A percentile compares a stretch with the other conserved stretches of the same genome.
Conservation (phyloP, 192 early-diverging fungal genomes). For the Entophlyctis luteolus region DNA sequence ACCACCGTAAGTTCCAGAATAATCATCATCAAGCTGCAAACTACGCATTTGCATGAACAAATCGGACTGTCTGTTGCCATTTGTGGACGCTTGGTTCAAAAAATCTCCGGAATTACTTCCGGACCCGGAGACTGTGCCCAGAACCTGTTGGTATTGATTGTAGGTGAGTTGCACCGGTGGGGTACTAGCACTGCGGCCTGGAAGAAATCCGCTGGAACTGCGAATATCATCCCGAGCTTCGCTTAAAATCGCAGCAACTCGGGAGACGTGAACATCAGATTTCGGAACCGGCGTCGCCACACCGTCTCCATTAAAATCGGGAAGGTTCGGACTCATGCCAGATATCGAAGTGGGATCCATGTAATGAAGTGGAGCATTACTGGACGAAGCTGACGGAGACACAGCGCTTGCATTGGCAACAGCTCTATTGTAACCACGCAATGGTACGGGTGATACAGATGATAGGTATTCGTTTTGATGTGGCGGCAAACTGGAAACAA, state of each 20-base stretch:
- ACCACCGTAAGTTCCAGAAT: background rate
- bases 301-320: background rate
- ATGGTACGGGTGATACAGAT: no score
- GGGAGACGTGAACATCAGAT: conserved; percentile 1
- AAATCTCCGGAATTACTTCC: no score
- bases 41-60: conserved; percentile 23
- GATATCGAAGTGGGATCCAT: background rate
- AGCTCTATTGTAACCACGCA: background rate
- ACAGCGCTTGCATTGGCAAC: background rate
- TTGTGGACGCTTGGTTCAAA: background rate
- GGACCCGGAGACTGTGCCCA: no score
- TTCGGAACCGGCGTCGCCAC: background rate
- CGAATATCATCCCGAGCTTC: conserved; percentile 11
- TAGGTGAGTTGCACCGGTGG: conserved; percentile 15
- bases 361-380: background rate
- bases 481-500: no score
- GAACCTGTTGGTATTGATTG: background rate
- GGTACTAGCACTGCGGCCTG: conserved; percentile 5
- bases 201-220: background rate
- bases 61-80: background rate
- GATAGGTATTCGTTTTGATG: no score
- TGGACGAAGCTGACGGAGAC: background rate
- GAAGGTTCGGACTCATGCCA: background rate
- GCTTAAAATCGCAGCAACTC: conserved; percentile 13
- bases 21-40: conserved; percentile 12